Percentiles rank a stretch among this genome's conserved stretches.
These are phyloP conservation scores for Rhizophora mangle DNA, from an alignment of 345 rosid genomes.

Conservation along the genomic window DNA sequence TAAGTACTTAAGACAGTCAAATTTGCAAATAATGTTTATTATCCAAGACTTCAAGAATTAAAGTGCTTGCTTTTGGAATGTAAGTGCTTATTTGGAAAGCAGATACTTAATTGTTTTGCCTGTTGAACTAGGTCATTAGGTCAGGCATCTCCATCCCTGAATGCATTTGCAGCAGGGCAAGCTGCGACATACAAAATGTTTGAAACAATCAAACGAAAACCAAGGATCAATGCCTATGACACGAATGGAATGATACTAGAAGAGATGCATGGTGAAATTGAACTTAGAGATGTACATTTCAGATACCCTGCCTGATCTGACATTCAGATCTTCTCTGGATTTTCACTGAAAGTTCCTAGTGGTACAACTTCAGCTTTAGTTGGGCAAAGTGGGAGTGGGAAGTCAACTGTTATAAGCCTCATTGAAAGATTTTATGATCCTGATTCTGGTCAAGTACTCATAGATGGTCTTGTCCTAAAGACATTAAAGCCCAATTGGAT, in stretches of 20 bases:
- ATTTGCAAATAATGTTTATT: neutral
- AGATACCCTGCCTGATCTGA: slow-evolving; percentile 73
- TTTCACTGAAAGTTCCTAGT: slow-evolving; percentile 47
- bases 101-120: neutral
- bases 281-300: slow-evolving; percentile 56
- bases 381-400: slow-evolving; percentile 79
- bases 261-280: slow-evolving; percentile 49
- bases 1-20: slow-evolving; percentile 25
- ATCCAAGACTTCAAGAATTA: neutral
- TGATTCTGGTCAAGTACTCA: slow-evolving; percentile 55
- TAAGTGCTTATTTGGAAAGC: neutral
- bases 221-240: slow-evolving; percentile 53
- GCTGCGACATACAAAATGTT: slow-evolving; percentile 78
- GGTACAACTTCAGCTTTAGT: slow-evolving; percentile 60
- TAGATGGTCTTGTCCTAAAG: slow-evolving; percentile 53
- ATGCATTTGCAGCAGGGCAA: slow-evolving; percentile 68
- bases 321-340: slow-evolving; percentile 57
- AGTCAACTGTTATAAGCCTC: slow-evolving; percentile 69
- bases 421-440: slow-evolving; percentile 75
- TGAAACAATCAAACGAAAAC: slow-evolving; percentile 53
- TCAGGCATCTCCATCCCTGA: slow-evolving; percentile 60
- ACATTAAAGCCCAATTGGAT: slow-evolving; percentile 55
- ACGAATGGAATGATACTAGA: slow-evolving; percentile 41
- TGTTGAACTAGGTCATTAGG: slow-evolving; percentile 47
- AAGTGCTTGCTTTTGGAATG: neutral